Base-by-base conservation (phyloP, 306 rosid species). In the Alnus rubra region DNA sequence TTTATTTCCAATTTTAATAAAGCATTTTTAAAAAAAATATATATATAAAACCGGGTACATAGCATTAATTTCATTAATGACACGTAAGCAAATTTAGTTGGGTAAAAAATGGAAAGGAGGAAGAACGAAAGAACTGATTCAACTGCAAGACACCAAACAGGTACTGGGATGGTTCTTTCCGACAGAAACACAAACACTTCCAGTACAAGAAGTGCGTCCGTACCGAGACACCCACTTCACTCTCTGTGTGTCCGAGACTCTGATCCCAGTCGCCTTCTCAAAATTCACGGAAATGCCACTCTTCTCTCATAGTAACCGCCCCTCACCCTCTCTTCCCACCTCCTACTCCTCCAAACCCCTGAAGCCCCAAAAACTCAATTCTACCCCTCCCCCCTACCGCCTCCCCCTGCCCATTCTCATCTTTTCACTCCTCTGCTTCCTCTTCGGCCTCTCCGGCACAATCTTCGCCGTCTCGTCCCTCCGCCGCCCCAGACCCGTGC, bases 361-460 rank as follows among this genome's bases (percentile, higher is more conserved):
- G 71, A 76, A 75, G 71, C 81, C 84, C 65, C 75, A 16, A 12
- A 73, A 77, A 39, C 76, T 78, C 74, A 67, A 7, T 56, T 56
- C 81, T 31, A 47, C 51, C 53, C 9, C 28, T 78, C 23, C 44
- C 52, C 14, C 77, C 15, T 28, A 73, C 6, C 80, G 56, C 63
- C 7, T 12, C 71, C 23, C 78, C 15, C 12, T 70, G 2, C 85
- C 81, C 67, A 48, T 81, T 65, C 65, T 64, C 80, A 69, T 81
- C 53, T 60, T 77, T 71, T 77, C 85, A 6, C 11, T 78, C 62
- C 2, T 83, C 67, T 79, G 78, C 72, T 75, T 83, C 78, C 23
- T 79, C 53, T 42, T 84, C 30, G 82, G 85, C 74, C 75, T 84
- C 14, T 50, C 78, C 63, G 85, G 83, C 39, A 77, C 84, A 3